Conservation (phyloP, 495 filamentous ascomycete species). For the Talaromyces stipitatus region DNA sequence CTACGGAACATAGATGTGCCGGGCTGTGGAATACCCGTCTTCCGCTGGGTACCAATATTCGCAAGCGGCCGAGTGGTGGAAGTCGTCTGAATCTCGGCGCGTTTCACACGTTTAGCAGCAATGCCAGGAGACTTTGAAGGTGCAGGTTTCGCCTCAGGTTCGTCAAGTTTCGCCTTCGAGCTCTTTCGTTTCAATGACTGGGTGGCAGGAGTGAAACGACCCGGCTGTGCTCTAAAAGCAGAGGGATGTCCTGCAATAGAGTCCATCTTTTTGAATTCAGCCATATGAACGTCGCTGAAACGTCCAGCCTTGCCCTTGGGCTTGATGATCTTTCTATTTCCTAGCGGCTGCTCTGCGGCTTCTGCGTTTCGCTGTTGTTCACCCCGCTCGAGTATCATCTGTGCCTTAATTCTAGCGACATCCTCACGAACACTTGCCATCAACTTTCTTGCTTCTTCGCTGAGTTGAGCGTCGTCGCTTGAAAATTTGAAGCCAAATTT, state of each 20-base stretch:
- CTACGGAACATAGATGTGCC: constrained; percentile 25
- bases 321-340: constrained; percentile 63
- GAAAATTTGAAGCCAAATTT: constrained; percentile 67
- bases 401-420: constrained; percentile 56
- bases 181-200: constrained; percentile 63
- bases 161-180: constrained; percentile 67
- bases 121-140: constrained; percentile 24
- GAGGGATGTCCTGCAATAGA: constrained; percentile 84
- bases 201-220: constrained; percentile 44
- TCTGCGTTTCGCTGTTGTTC: constrained; percentile 30
- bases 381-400: constrained; percentile 49
- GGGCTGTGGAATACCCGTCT: constrained; percentile 31
- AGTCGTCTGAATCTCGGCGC: constrained; percentile 48
- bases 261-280: constrained; percentile 93
- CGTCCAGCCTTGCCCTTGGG: constrained; percentile 69
- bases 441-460: constrained; percentile 63
- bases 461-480: constrained; percentile 53
- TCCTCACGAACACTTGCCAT: constrained; percentile 71
- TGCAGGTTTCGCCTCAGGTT: constrained; percentile 37
- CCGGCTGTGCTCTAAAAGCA: constrained; percentile 58
- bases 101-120: constrained; percentile 58
- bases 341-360: constrained; percentile 26
- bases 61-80: constrained; percentile 45
- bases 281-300: constrained; percentile 77
- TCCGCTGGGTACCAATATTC: constrained; percentile 14